Percentiles rank a stretch among this genome's conserved stretches.
Evolutionary conservation across 257 asterid species (phyloP).

Genomic region (Oldenlandia corymbosa): DNA sequence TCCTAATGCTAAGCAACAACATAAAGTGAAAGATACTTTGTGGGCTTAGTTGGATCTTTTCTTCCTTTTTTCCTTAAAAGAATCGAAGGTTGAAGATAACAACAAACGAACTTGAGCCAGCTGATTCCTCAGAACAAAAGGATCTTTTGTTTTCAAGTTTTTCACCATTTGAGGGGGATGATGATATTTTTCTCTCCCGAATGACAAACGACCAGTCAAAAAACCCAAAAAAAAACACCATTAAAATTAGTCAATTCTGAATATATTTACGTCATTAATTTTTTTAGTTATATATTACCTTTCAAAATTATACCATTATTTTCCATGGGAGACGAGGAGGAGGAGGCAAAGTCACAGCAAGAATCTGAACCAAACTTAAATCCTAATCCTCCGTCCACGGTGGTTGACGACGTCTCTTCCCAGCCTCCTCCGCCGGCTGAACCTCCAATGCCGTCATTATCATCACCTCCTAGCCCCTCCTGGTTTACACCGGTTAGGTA

Average conservation of each 20-base stretch:
- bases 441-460: constrained; percentile 18
- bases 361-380: constrained; percentile 14
- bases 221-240: no score
- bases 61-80: not conserved
- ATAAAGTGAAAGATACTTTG: not conserved
- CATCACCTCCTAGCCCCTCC: constrained; percentile 30
- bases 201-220: constrained; percentile 8
- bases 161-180: not conserved
- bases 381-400: constrained; percentile 13
- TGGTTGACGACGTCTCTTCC: constrained; percentile 11
- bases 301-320: not conserved
- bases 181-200: constrained; percentile 3
- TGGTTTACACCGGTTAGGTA: constrained; percentile 48
- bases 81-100: not conserved
- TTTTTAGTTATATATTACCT: not conserved
- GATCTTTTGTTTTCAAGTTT: not conserved
- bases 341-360: constrained; percentile 21
- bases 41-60: no score
- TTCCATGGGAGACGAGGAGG: constrained; percentile 29
- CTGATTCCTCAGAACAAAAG: not conserved
- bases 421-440: not conserved
- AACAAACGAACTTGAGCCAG: not conserved
- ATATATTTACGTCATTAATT: not conserved
- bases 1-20: no score
- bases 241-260: not conserved